phyloP scores from a whole-genome alignment of 2,329 filamentous ascomycete genomes.

The Orbilia blumenaviensis region DNA sequence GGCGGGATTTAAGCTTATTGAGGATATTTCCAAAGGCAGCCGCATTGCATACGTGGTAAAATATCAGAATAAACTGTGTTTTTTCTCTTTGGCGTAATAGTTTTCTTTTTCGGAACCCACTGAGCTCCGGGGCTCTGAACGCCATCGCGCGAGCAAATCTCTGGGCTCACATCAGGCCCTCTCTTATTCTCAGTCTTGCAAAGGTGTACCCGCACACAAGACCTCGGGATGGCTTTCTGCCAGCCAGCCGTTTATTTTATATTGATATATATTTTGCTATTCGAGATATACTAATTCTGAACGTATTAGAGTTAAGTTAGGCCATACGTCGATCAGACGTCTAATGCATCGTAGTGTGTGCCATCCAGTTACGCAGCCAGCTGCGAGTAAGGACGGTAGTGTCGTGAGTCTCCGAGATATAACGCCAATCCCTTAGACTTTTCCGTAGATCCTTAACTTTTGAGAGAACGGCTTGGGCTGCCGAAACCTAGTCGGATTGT shows the following conservation, averaged over 20 bases:
- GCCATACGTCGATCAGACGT: constrained; percentile 29
- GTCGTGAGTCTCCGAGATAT: constrained; percentile 25
- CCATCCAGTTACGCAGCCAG: not conserved
- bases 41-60: constrained; percentile 7
- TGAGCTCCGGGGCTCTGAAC: constrained; percentile 4
- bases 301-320: constrained; percentile 11
- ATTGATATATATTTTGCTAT: not conserved
- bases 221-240: not conserved
- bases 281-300: not conserved
- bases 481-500: not conserved
- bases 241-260: not conserved
- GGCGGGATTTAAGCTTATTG: constrained; percentile 21
- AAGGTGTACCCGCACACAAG: not conserved
- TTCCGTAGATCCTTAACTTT: constrained; percentile 25
- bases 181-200: not conserved
- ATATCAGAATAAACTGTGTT: too few relatives aligned
- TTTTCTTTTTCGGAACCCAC: constrained; percentile 7
- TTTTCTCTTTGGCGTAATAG: constrained; percentile 8
- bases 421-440: constrained; percentile 3
- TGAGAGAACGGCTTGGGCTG: constrained; percentile 1
- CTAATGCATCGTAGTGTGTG: constrained; percentile 1
- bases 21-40: not conserved
- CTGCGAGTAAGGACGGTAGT: constrained; percentile 10
- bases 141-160: constrained; percentile 7
- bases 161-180: constrained; percentile 4